Conservation (phyloP, 2,329 filamentous ascomycete species). For the Graphium sp. region DNA sequence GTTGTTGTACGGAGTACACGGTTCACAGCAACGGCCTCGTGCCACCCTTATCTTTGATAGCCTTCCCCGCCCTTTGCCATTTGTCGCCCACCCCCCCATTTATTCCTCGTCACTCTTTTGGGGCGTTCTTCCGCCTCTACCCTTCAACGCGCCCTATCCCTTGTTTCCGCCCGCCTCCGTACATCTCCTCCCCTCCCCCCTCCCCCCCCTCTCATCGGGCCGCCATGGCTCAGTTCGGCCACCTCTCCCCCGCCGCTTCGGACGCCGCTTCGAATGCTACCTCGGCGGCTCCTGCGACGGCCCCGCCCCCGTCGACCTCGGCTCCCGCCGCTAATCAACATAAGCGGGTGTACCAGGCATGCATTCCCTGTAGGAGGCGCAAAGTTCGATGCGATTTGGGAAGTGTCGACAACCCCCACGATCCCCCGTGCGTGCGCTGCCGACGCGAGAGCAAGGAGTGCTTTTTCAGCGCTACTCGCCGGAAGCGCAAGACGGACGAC, state of each 20-base stretch:
- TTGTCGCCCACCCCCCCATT: no score
- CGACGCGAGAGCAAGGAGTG: slow-evolving; percentile 92
- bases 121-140: no score
- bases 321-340: slow-evolving; percentile 19
- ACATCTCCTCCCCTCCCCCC: neutral
- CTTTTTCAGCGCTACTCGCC: slow-evolving; percentile 85
- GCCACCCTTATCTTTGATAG: no score
- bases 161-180: no score
- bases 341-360: slow-evolving; percentile 47
- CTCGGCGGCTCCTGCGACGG: slow-evolving; percentile 1
- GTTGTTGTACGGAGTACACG: no score
- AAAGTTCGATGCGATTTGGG: slow-evolving; percentile 48
- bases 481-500: slow-evolving; percentile 69
- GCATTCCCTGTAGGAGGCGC: slow-evolving; percentile 42
- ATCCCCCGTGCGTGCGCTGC: slow-evolving; percentile 86
- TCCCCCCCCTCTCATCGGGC: neutral
- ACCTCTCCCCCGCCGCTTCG: neutral
- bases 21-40: no score
- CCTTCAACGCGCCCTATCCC: no score
- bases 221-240: neutral
- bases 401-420: slow-evolving; percentile 82
- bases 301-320: slow-evolving; percentile 3
- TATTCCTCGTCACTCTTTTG: no score
- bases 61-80: no score
- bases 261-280: no score